Percentiles rank a stretch among this genome's conserved stretches.
Evolutionary conservation across 1,139 yeast genomes (phyloP).

Genomic region (Geotrichum carabidarum): DNA sequence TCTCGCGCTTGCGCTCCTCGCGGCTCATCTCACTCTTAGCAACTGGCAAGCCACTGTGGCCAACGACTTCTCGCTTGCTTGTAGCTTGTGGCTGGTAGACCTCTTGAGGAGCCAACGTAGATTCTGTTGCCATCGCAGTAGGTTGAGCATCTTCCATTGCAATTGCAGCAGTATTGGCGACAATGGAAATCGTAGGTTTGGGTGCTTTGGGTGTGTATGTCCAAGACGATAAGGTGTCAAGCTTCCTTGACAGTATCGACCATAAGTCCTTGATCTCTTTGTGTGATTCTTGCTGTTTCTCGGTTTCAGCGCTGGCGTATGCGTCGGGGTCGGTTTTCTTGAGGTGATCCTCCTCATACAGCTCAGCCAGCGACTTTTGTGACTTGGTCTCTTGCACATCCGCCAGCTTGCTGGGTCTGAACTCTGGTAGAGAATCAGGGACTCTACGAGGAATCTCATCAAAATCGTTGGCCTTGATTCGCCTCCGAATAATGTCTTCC

Average conservation of each 20-base stretch:
- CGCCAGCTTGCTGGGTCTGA: slow-evolving; percentile 45
- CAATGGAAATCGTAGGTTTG: slow-evolving; percentile 71
- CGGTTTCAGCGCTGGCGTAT: slow-evolving; percentile 42
- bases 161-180: slow-evolving; percentile 73
- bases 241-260: slow-evolving; percentile 57
- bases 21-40: slow-evolving; percentile 78
- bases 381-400: slow-evolving; percentile 85
- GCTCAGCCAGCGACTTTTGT: slow-evolving; percentile 79
- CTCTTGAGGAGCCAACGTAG: slow-evolving; percentile 94
- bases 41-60: slow-evolving; percentile 76
- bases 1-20: slow-evolving; percentile 80
- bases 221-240: slow-evolving; percentile 87
- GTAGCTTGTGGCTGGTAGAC: slow-evolving; percentile 60
- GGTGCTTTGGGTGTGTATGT: slow-evolving; percentile 91
- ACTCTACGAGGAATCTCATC: slow-evolving; percentile 79
- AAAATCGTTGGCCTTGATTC: slow-evolving; percentile 69
- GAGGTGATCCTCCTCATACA: slow-evolving; percentile 77
- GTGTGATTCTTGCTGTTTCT: slow-evolving; percentile 66
- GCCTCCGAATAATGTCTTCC: slow-evolving; percentile 80
- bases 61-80: slow-evolving; percentile 55
- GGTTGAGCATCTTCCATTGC: slow-evolving; percentile 98
- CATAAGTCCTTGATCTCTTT: slow-evolving; percentile 69
- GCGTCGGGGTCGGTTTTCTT: slow-evolving; percentile 45
- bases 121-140: slow-evolving; percentile 63
- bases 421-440: slow-evolving; percentile 53